Percentiles rank a stretch among this genome's conserved stretches.
phyloP scores from a whole-genome alignment of 2,329 filamentous ascomycete genomes.

The Emergomyces pasteurianus region DNA sequence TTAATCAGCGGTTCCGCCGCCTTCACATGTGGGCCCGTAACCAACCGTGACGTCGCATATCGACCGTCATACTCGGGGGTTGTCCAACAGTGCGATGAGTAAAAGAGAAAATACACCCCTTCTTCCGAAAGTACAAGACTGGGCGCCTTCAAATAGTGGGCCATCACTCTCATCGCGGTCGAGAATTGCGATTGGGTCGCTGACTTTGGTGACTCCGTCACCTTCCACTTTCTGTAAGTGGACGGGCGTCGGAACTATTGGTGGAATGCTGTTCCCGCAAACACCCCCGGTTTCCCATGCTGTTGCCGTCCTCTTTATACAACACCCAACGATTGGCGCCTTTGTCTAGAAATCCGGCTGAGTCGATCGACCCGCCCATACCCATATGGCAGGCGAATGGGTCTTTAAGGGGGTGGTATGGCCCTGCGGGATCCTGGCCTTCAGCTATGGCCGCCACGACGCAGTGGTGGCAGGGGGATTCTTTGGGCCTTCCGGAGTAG shows the following conservation, averaged over 20 bases:
- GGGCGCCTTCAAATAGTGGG: conserved; percentile 52
- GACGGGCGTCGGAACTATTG: conserved; percentile 26
- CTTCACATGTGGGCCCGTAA: conserved; percentile 29
- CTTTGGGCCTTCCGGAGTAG: conserved; percentile 41
- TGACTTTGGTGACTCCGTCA: conserved; percentile 43
- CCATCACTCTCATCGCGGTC: conserved; percentile 53
- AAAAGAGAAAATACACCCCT: conserved; percentile 47
- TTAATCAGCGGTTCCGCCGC: conserved; percentile 22
- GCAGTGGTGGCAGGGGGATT: conserved; percentile 39
- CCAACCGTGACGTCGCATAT: conserved; percentile 40
- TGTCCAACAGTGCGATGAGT: conserved; percentile 48
- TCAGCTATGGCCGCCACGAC: conserved; percentile 44
- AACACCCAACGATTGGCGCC: conserved; percentile 46
- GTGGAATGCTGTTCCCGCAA: conserved; percentile 35
- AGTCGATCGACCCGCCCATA: conserved; percentile 51
- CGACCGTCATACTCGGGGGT: conserved; percentile 46
- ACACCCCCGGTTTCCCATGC: conserved; percentile 36
- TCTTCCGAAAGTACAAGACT: conserved; percentile 35
- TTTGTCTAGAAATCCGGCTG: conserved; percentile 46
- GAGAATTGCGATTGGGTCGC: conserved; percentile 43
- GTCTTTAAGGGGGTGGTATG: conserved; percentile 37
- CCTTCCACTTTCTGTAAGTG: conserved; percentile 28
- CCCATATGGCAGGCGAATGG: conserved; percentile 43
- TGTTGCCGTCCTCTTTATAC: conserved; percentile 58
- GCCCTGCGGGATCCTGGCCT: conserved; percentile 33